These are phyloP conservation scores for Tuctoria greenei DNA, from an alignment of 176 grass and related monocot species.

Conservation along the genomic window DNA sequence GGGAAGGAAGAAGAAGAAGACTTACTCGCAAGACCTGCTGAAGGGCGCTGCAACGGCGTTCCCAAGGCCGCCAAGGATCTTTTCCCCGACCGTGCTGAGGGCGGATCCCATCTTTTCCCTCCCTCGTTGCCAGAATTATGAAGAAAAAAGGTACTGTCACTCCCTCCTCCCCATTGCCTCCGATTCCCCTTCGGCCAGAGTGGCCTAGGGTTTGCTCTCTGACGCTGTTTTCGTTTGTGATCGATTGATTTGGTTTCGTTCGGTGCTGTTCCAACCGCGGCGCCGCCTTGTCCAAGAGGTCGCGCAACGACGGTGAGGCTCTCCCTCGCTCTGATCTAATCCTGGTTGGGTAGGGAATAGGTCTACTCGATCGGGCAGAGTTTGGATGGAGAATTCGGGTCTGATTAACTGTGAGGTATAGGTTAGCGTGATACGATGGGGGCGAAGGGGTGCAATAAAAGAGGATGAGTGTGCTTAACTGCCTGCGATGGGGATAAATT, in stretches of 20 bases:
- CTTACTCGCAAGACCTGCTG: neutral
- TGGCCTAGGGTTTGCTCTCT: slow-evolving; percentile 14
- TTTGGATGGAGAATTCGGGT: neutral
- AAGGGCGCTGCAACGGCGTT: neutral
- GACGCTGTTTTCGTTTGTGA: neutral
- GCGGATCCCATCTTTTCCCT: too few relatives aligned
- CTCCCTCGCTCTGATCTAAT: neutral
- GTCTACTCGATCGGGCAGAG: neutral
- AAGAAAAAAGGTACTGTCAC: slow-evolving; percentile 47
- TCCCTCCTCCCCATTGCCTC: neutral
- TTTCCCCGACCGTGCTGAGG: too few relatives aligned
- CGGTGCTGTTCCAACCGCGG: slow-evolving; percentile 47
- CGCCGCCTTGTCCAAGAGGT: slow-evolving; percentile 82
- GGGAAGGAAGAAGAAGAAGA: neutral
- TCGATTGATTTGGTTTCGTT: slow-evolving; percentile 20
- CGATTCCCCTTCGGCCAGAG: neutral
- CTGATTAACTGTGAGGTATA: neutral
- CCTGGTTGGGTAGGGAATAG: neutral
- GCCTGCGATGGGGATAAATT: neutral
- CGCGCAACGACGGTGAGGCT: slow-evolving; percentile 76
- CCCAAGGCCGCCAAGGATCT: too few relatives aligned
- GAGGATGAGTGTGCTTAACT: neutral
- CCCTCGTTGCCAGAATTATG: too few relatives aligned
- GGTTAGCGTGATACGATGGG: neutral
- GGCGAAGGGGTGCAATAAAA: neutral